Conservation (phyloP, 164 flowering plant genomes). For the Buxus sempervirens region DNA sequence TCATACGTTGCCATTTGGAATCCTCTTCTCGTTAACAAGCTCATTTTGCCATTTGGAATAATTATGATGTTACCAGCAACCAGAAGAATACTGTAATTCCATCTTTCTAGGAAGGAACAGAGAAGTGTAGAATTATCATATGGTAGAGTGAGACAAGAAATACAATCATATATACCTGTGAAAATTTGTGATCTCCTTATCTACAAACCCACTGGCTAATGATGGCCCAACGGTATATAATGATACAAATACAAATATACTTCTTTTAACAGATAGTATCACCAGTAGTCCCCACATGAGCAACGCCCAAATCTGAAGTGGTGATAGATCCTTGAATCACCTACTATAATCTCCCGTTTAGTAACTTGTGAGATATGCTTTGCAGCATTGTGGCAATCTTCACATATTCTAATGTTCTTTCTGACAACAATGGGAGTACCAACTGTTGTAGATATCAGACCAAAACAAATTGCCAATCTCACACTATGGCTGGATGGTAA, state of each 20-base stretch:
- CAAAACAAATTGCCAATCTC: constrained; percentile 55
- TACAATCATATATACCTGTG: too few relatives aligned
- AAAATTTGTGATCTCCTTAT: neutral
- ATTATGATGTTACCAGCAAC: too few relatives aligned
- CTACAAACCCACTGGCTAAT: neutral
- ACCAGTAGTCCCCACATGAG: constrained; percentile 74
- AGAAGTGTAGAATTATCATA: too few relatives aligned
- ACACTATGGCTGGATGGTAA: constrained; percentile 49
- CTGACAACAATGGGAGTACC: constrained; percentile 46
- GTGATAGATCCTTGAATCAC: constrained; percentile 58
- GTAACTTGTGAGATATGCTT: constrained; percentile 46
- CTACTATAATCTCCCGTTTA: constrained; percentile 52
- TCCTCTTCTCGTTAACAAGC: too few relatives aligned
- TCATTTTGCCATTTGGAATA: too few relatives aligned
- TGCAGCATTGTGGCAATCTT: constrained; percentile 47
- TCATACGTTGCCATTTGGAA: too few relatives aligned
- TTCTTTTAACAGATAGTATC: constrained; percentile 7
- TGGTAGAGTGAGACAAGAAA: too few relatives aligned
- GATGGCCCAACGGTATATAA: neutral
- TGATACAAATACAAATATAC: too few relatives aligned
- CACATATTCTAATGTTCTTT: constrained; percentile 60
- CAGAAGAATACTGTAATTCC: too few relatives aligned
- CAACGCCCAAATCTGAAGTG: constrained; percentile 58
- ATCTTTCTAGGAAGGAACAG: too few relatives aligned
- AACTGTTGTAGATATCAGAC: constrained; percentile 45